Conservation (phyloP, 352 stramenopile genomes). For the Thraustochytrium striatum region DNA sequence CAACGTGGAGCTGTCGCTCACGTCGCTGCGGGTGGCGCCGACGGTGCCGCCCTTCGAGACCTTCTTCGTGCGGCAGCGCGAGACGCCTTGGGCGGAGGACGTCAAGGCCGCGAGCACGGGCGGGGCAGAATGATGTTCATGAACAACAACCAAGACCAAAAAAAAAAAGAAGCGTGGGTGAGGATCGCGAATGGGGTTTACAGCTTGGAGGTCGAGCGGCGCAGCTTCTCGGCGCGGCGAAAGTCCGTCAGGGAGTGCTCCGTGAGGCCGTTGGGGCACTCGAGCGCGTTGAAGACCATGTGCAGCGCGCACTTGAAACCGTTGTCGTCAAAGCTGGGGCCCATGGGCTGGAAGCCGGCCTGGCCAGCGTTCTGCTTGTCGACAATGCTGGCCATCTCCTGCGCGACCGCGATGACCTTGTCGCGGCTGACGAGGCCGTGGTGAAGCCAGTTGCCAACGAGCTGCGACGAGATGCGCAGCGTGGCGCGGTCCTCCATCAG, state of each 20-base stretch:
- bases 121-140: too few relatives aligned
- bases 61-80: too few relatives aligned
- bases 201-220: conserved; percentile 16
- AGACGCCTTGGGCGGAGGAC: too few relatives aligned
- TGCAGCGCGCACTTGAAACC: conserved; percentile 40
- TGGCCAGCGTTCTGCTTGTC: conserved; percentile 48
- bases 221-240: conserved; percentile 44
- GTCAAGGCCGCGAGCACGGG: too few relatives aligned
- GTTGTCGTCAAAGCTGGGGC: conserved; percentile 37
- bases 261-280: conserved; percentile 46
- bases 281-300: conserved; percentile 39
- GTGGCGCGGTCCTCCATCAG: conserved; percentile 56
- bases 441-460: conserved; percentile 52
- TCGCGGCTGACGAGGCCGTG: conserved; percentile 43
- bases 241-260: conserved; percentile 41
- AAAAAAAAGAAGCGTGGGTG: neutral
- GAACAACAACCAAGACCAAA: too few relatives aligned
- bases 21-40: neutral
- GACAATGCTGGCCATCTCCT: conserved; percentile 47
- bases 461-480: conserved; percentile 52
- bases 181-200: neutral
- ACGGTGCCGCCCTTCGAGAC: neutral
- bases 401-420: conserved; percentile 22
- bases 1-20: neutral
- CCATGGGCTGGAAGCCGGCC: conserved; percentile 40